Base-by-base conservation (phyloP, 495 filamentous ascomycete species). In the Parmelia sp. region DNA sequence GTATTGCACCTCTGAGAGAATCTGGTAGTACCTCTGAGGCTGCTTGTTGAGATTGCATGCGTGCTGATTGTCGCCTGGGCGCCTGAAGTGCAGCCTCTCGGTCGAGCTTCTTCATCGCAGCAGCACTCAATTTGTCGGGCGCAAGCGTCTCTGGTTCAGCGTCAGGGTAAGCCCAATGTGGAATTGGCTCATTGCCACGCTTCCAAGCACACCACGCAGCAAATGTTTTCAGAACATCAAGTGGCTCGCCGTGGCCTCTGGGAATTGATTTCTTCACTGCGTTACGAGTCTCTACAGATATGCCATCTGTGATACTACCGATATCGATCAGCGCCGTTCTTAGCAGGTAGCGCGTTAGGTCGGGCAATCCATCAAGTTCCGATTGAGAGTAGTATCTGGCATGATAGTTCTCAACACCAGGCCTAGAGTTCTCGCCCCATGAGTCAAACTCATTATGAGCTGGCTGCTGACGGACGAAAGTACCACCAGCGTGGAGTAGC, bases 201-300 rank as follows among this genome's bases (percentile, higher is more conserved):
- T 90, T 90, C 87, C 87, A 90, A 29, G 86, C 81, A 45, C 82
- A 82, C 88, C 88, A 90, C 27, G 88, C 79, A 4, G 85, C 87
- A 66, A 90, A 90, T 31, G 65, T 81, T 61, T 84, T 82, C 61
- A 85, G 79, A 45, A 83, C 74, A 17, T 83, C 80, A 5, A 89
- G 70, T 14, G 87, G 86, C 49, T 90, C 86, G 36, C 82, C 83
- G 57, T 80, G 73, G 29, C 79, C 78, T 72, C 86, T 84, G 1
- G 88, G 88, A 37, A 90, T 88, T 5, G 86, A 86, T 33, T 80
- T 78, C 59, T 78, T 81, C 39, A 90, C 83, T 14, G 84, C 81
- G 62, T 87, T 84, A 65, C 78, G 78, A 37, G 73, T 73, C 57
- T 84, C 85, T 61, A 72, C 73, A 27, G 78, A 84, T 56, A 84